Evolutionary conservation across 2,329 filamentous ascomycete genomes (phyloP).

Genomic region (Claviceps pazoutovae): DNA sequence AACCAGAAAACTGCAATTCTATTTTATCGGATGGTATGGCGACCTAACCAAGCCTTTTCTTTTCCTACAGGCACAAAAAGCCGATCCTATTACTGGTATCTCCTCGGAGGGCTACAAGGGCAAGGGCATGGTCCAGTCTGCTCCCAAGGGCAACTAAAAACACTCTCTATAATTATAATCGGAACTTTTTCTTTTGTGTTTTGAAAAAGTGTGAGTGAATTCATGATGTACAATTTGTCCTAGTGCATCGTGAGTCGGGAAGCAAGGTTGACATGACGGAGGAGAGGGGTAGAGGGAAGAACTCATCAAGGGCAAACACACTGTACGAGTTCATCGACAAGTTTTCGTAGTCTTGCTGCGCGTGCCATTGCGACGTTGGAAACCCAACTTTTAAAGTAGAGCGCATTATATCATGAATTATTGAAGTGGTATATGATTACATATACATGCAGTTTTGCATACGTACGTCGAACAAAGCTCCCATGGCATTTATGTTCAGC

Average conservation of each 20-base stretch:
- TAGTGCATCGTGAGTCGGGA: conserved; percentile 15
- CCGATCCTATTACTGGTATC: conserved; percentile 78
- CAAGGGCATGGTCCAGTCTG: conserved; percentile 64
- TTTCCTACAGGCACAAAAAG: conserved; percentile 53
- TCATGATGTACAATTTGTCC: conserved; percentile 20
- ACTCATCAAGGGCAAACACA: conserved; percentile 25
- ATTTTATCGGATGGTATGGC: not conserved
- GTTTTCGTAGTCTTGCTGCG: not conserved
- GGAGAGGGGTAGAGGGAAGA: conserved; percentile 6
- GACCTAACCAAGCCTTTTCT: not conserved
- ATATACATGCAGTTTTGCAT: not conserved
- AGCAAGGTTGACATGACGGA: conserved; percentile 13
- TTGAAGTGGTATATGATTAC: not conserved
- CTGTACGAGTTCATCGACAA: conserved; percentile 19
- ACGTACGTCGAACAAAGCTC: too few species aligned
- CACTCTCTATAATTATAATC: conserved; percentile 11
- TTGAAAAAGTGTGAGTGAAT: conserved; percentile 17
- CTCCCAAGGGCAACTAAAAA: conserved; percentile 36
- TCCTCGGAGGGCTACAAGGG: conserved; percentile 66
- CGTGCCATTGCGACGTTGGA: not conserved
- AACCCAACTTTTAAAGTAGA: not conserved
- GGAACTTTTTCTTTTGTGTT: conserved; percentile 19
- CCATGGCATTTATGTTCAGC: too few species aligned
- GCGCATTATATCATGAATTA: too few species aligned
- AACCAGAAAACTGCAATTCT: not conserved